Base-by-base conservation (phyloP, 345 rosid genomes). In the Triadica sebifera region DNA sequence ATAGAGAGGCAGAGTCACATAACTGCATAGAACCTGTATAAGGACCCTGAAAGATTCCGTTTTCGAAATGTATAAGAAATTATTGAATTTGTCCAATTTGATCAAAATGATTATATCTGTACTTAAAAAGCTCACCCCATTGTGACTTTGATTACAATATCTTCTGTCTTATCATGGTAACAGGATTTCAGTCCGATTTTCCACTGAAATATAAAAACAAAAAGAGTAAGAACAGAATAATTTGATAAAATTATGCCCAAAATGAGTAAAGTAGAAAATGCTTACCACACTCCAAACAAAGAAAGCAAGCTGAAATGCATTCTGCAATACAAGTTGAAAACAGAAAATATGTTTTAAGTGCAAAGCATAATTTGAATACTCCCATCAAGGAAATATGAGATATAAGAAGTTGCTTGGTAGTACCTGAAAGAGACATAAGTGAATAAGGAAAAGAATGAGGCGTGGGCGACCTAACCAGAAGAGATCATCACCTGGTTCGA, bases 381-480 rank as follows among this genome's bases (percentile, higher is more conserved):
- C 34, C 2, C 34, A 15, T 16, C 12, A 37, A 53, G 50, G 12
- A 53, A 41, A 72, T 2, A 25, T 9, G 39, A 12, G 65, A 19
- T n/a, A 24, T 43, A 39, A 39, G 68, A 11, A 58, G 49, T 5
- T 7, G 29, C 64, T 24, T 19, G 13, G 34, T 13, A 56, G 46
- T 86, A 92, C 97, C 98, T 88, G 92, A 81, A 95, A 95, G 73
- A 95, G 97, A 71, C 85, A 90, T n/a, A 93, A 52, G 76, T 93
- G 97, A 78, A 95, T 87, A 75, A 95, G 91, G 68, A 88, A 89
- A 82, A 95, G 98, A 62, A 95, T 72, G 73, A 95, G 80, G 59
- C 88, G 92, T 0, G 99, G 98, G 13, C 89, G 85, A 20, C 97
- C 89, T 11, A 95, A 93, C 99, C 99, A 95, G 91, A 95, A 95